Base-by-base conservation (phyloP, 2,329 filamentous ascomycete species). In the Colletotrichum salicis region DNA sequence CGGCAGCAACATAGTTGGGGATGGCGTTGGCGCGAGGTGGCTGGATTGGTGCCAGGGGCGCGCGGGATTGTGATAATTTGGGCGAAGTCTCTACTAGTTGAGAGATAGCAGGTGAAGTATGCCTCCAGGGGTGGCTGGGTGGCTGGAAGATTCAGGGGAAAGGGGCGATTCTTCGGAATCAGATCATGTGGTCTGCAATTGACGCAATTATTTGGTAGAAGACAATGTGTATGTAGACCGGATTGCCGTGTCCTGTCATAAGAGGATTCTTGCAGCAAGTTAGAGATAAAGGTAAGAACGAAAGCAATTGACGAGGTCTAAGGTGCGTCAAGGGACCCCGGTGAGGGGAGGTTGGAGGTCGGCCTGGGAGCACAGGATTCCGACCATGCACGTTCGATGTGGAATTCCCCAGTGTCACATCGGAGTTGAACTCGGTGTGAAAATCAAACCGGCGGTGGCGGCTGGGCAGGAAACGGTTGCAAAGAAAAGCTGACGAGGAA, bases 21-120 rank as follows among this genome's bases (percentile, higher is more conserved):
- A 64, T 72, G 65, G 55, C 59, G 69, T 29, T 51, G 59, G 65
- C 27, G 59, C 48, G 55, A 24, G 65, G 65, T 70, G 70, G 70
- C 70, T 70, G 70, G 52, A 35, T 41, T 60, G 48, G 55, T 27
- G 61, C 51, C 65, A 70, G 70, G 70, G 60, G 70, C 35, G 45
- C 65, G 65, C 37, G 65, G 65, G 70, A 70, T 48, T 63, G 66
- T 33, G 35, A 60, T 41, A 41, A 48, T 48, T 48, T 64, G 35
- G 55, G 70, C 59, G 55, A 69, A 59, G 59, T 45, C 27, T 69
- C 55, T 64, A 29, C 22, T 8, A 27, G 37, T 70, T 56, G 55
- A 60, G 41, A 48, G 41, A 48, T 56, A 55, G 70, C 64, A 68
- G 31, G 58, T 59, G 41, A 52, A 63, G n/a, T 10, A 13, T 51